These are phyloP conservation scores for Heracleum sosnowskyi DNA, from an alignment of 129 eudicot genomes.

Conservation along the genomic window DNA sequence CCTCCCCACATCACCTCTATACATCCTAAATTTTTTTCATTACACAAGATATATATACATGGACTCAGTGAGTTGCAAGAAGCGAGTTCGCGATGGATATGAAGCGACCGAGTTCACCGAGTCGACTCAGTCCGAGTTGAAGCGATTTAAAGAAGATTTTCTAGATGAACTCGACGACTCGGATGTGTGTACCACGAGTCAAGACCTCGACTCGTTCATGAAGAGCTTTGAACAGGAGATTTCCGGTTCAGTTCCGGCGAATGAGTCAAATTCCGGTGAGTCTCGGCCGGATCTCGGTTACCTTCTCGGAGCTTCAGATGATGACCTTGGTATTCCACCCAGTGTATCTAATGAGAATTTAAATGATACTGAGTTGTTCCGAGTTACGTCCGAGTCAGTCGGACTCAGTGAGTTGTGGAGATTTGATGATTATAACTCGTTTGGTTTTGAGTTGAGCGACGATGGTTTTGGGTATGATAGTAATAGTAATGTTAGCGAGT, in stretches of 20 bases:
- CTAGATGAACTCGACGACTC: conserved; percentile 43
- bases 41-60: conserved; percentile 3
- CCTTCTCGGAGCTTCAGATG: conserved; percentile 50
- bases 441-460: conserved; percentile 38
- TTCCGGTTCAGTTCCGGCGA: conserved; percentile 13
- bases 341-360: neutral
- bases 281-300: conserved; percentile 43
- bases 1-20: conserved; percentile 10
- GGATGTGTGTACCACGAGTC: conserved; percentile 25
- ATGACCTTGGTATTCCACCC: conserved; percentile 56
- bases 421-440: conserved; percentile 55
- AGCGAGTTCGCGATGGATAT: conserved; percentile 33
- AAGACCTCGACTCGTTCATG: conserved; percentile 71
- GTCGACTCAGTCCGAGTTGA: conserved; percentile 37
- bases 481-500: conserved; percentile 3
- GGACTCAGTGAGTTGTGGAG: conserved; percentile 29
- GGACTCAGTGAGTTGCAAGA: conserved; percentile 36
- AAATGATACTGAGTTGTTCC: conserved; percentile 24
- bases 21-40: no score
- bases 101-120: conserved; percentile 18
- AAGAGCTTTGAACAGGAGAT: conserved; percentile 70
- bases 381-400: conserved; percentile 32
- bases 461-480: conserved; percentile 11
- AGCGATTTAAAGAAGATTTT: conserved; percentile 44
- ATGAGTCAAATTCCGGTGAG: conserved; percentile 32